phyloP scores from a whole-genome alignment of 768 basidiomycete species.

The Mycena epipterygia region DNA sequence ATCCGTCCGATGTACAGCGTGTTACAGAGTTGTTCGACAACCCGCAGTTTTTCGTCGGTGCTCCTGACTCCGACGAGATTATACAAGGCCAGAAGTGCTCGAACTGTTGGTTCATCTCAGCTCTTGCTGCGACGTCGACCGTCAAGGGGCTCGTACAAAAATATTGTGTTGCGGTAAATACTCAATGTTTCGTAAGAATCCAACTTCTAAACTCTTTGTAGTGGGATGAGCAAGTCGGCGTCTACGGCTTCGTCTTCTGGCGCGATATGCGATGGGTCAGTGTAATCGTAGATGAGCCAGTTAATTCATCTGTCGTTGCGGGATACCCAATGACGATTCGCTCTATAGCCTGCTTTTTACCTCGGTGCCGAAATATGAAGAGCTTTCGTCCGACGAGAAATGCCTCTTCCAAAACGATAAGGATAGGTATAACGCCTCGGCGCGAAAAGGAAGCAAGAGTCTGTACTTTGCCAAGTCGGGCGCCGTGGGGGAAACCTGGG shows the following conservation, averaged over 20 bases:
- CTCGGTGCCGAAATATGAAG: constrained; percentile 48
- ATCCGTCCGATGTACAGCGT: constrained; percentile 48
- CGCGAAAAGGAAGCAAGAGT: constrained; percentile 47
- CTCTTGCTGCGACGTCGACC: constrained; percentile 46
- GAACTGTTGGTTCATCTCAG: constrained; percentile 53
- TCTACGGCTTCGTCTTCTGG: constrained; percentile 54
- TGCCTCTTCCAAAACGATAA: constrained; percentile 50
- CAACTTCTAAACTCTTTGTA: neutral
- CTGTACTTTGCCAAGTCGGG: constrained; percentile 49
- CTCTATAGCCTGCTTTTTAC: constrained; percentile 46
- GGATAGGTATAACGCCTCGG: constrained; percentile 45
- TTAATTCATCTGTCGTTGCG: neutral
- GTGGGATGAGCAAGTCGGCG: constrained; percentile 48
- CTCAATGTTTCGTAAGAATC: neutral
- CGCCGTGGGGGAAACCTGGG: constrained; percentile 44
- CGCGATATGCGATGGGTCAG: constrained; percentile 50
- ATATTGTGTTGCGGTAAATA: constrained; percentile 49
- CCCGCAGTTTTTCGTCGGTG: constrained; percentile 48
- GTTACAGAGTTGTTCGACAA: constrained; percentile 49
- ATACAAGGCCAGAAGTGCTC: constrained; percentile 48
- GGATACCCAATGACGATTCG: neutral
- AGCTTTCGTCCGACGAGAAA: constrained; percentile 42
- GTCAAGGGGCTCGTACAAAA: constrained; percentile 48
- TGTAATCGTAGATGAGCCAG: constrained; percentile 53
- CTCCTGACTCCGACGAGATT: constrained; percentile 44